These are phyloP conservation scores for Tulasnella sp. DNA, from an alignment of 768 basidiomycete species.

Conservation along the genomic window DNA sequence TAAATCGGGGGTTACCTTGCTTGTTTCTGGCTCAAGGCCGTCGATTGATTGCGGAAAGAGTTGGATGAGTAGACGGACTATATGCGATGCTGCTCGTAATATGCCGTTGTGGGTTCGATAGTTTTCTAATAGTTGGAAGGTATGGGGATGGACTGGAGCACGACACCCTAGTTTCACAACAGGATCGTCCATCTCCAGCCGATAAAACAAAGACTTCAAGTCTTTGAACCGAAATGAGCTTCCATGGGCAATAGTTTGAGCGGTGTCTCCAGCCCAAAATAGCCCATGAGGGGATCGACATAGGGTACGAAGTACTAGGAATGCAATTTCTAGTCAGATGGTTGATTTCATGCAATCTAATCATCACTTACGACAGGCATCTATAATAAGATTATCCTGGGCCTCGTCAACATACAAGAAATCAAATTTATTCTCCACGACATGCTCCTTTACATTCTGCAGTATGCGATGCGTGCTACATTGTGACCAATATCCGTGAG, in stretches of 20 bases:
- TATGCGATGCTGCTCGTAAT: slow-evolving; percentile 51
- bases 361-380: slow-evolving; percentile 3
- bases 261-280: slow-evolving; percentile 72
- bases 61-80: slow-evolving; percentile 43
- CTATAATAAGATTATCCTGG: background rate
- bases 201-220: slow-evolving; percentile 51
- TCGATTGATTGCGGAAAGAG: slow-evolving; percentile 60
- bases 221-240: slow-evolving; percentile 62
- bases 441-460: background rate
- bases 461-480: background rate
- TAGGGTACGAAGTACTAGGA: slow-evolving; percentile 47
- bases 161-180: background rate
- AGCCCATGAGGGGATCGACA: slow-evolving; percentile 52
- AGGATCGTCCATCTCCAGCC: slow-evolving; percentile 40
- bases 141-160: background rate
- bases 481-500: background rate
- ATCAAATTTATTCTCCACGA: slow-evolving; percentile 28
- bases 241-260: slow-evolving; percentile 61
- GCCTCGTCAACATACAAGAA: slow-evolving; percentile 63
- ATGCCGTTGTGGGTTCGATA: slow-evolving; percentile 63
- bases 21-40: slow-evolving; percentile 38
- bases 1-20: too few species aligned
- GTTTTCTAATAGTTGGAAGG: slow-evolving; percentile 47
- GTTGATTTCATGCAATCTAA: background rate
- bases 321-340: background rate